A percentile compares a stretch with the other conserved stretches of the same genome.
Conservation (phyloP, 179 eudicot species). For the Silene coronaria region DNA sequence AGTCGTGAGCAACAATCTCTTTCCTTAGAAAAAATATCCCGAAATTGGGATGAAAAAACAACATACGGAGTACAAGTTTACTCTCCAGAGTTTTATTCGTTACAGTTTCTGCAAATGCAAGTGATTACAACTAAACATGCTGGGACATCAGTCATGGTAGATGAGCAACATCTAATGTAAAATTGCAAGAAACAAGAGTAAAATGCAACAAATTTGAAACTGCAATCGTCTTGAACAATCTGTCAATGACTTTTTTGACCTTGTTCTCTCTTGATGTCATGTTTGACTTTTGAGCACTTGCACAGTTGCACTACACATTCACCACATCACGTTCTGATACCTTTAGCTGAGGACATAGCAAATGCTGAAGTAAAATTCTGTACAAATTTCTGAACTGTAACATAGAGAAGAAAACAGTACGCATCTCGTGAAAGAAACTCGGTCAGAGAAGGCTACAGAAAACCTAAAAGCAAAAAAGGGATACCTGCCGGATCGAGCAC, state of each 20-base stretch:
- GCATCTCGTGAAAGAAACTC: conserved; percentile 4
- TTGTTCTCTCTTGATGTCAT: not conserved
- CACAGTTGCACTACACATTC: too few species aligned
- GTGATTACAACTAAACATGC: conserved; percentile 6
- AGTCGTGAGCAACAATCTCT: not conserved
- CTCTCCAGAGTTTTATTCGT: not conserved
- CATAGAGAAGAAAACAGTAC: not conserved
- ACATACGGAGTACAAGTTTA: not conserved
- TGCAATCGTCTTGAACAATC: not conserved
- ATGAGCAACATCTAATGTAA: conserved; percentile 5
- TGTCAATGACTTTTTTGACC: not conserved
- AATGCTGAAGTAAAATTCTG: conserved; percentile 22
- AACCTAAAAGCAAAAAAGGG: not conserved
- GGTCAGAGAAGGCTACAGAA: conserved; percentile 12
- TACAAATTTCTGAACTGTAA: conserved; percentile 21
- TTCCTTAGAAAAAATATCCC: not conserved
- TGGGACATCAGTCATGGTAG: not conserved
- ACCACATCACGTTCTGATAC: too few species aligned
- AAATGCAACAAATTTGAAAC: not conserved
- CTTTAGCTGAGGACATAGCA: conserved; percentile 10
- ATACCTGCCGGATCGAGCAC: conserved; percentile 26
- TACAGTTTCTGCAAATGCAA: not conserved
- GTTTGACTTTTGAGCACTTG: conserved; percentile 3
- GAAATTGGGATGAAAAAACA: not conserved
- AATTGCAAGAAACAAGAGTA: not conserved